These are phyloP conservation scores for Pythium monospermum DNA, from an alignment of 352 stramenopile species.

Conservation along the genomic window DNA sequence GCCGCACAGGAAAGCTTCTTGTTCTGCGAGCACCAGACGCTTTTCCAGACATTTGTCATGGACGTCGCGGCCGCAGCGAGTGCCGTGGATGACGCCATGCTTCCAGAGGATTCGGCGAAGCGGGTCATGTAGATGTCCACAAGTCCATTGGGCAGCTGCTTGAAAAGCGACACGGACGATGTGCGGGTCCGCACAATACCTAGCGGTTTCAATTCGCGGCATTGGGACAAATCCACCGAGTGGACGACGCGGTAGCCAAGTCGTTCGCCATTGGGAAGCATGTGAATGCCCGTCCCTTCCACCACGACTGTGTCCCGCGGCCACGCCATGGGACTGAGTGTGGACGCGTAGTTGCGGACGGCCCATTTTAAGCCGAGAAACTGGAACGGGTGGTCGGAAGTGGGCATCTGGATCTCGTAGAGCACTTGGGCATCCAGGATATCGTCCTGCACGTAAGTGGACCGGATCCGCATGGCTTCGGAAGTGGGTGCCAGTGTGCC, in stretches of 20 bases:
- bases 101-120: conserved; percentile 40
- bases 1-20: conserved; percentile 59
- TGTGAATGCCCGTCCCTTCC: conserved; percentile 29
- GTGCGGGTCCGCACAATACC: conserved; percentile 15
- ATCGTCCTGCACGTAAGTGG: conserved; percentile 28
- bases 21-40: conserved; percentile 53
- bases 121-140: conserved; percentile 66
- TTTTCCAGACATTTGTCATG: conserved; percentile 65
- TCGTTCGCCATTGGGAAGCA: conserved; percentile 16
- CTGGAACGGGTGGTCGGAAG: conserved; percentile 36
- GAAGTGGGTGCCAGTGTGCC: conserved; percentile 35
- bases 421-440: conserved; percentile 36
- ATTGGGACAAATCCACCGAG: conserved; percentile 28
- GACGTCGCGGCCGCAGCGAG: conserved; percentile 32
- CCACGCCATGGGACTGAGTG: conserved; percentile 20
- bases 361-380: conserved; percentile 48
- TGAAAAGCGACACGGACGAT: conserved; percentile 43
- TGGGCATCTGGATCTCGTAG: conserved; percentile 18
- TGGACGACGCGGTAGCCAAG: conserved; percentile 33
- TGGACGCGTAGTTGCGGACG: conserved; percentile 16
- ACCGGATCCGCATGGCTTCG: conserved; percentile 32
- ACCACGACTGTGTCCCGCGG: conserved; percentile 32
- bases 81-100: conserved; percentile 37
- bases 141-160: conserved; percentile 36
- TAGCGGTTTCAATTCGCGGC: conserved; percentile 12